Base-by-base conservation (phyloP, 768 basidiomycete genomes). In the Leccinum subtestaceum region DNA sequence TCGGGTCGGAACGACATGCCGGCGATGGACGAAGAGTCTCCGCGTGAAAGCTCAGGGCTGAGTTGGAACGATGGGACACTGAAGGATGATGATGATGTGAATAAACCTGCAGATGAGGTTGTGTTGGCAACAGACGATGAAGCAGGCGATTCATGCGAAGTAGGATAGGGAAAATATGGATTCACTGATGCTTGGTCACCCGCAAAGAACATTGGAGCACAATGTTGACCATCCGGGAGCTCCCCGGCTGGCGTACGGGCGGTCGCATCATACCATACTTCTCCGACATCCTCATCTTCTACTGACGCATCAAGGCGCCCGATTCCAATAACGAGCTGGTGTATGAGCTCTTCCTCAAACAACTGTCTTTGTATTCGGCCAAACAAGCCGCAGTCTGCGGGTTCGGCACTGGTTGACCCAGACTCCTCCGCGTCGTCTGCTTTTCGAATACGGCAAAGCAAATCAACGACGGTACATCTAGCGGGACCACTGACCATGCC, bases 271-370 rank as follows among this genome's bases (percentile, higher is more conserved):
- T 73, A 67, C 62, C 69, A 74, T 34, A 75, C 60, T 65, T 76
- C 65, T 51, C 63, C 25, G 4, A 63, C 73, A 23, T 78, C 74
- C 63, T 81, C 81, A 4, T 70, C 66, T 60, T 73, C 63, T 61
- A 46, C 46, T 8, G 70, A 61, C 15, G 65, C 70, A 48, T 86
- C 86, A 29, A 98, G 78, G 21, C 86, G 79, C 9, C 92, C 92
- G 80, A 98, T 90, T 31, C 93, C 95, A 54, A 97, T 87, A 56
- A 96, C 87, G 61, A 98, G 87, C 36, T 93, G 91, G 56, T 89
- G 81, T 7, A 96, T 70, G 46, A 98, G 81, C 74, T 96, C 94
- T 32, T 84, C 81, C 67, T 91, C 87, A 62, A 97, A 84, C 70
- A 91, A 74, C 5, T 76, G 75, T 57, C 88, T 78, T 64, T 92